Percentiles rank a stretch among this genome's conserved stretches.
Evolutionary conservation across 164 flowering plant genomes (phyloP).

Genomic region (Saururus chinensis): DNA sequence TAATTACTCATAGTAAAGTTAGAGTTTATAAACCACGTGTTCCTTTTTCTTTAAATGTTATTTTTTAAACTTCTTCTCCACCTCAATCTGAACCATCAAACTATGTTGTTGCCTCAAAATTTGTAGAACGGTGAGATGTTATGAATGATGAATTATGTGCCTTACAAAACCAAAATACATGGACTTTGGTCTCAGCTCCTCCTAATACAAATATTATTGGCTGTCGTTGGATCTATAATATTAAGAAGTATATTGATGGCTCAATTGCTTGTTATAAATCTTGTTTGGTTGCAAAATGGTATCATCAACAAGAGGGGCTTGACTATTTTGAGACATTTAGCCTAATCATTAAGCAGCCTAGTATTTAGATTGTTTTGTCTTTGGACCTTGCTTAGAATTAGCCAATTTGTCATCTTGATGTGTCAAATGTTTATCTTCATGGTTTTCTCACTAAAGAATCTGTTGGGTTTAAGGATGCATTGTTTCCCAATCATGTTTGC

Average conservation of each 20-base stretch:
- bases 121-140: too few relatives aligned
- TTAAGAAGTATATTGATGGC: conserved; percentile 3
- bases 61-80: too few relatives aligned
- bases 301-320: neutral
- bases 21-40: too few relatives aligned
- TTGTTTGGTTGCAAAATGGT: neutral
- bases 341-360: neutral
- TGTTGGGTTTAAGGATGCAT: neutral
- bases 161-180: too few relatives aligned
- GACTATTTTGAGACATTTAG: neutral
- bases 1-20: too few relatives aligned
- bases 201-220: neutral
- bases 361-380: neutral
- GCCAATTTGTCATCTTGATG: neutral
- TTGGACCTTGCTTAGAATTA: neutral
- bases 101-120: too few relatives aligned
- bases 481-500: neutral
- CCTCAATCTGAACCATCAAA: too few relatives aligned
- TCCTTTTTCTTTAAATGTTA: too few relatives aligned
- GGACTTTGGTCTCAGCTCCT: neutral
- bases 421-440: neutral
- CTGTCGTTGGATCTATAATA: neutral
- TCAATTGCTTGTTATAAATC: neutral
- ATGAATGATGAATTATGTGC: too few relatives aligned
- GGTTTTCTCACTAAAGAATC: neutral